These are phyloP conservation scores for Copromyces sp. DNA, from an alignment of 495 filamentous ascomycete genomes.

Conservation along the genomic window DNA sequence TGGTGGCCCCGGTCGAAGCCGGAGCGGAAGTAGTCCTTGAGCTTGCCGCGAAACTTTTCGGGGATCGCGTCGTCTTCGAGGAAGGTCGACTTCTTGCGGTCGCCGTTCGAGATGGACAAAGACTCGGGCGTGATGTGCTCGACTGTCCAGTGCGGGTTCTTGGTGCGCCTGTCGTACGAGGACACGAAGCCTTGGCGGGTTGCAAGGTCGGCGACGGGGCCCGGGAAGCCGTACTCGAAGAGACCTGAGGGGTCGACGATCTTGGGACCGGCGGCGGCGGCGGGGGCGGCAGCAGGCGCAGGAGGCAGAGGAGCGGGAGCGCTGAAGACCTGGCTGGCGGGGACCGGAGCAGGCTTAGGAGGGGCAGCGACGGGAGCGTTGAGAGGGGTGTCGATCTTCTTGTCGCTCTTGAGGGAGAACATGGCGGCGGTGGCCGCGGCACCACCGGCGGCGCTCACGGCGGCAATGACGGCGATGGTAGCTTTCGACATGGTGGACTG, in stretches of 20 bases:
- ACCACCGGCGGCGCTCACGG: slow-evolving; percentile 78
- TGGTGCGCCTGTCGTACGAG: slow-evolving; percentile 80
- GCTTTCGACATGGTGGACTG: slow-evolving; percentile 63
- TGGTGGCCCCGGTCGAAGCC: slow-evolving; percentile 97
- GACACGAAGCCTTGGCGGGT: slow-evolving; percentile 64
- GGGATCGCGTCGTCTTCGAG: slow-evolving; percentile 73
- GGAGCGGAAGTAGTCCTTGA: slow-evolving; percentile 86
- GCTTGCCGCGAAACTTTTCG: slow-evolving; percentile 73
- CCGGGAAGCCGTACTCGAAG: slow-evolving; percentile 95
- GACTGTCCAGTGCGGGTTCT: slow-evolving; percentile 90
- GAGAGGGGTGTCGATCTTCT: slow-evolving; percentile 32
- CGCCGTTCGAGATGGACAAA: slow-evolving; percentile 59
- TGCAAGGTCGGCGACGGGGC: slow-evolving; percentile 75
- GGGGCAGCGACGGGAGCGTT: slow-evolving; percentile 25
- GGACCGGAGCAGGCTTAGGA: slow-evolving; percentile 27
- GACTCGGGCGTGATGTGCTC: slow-evolving; percentile 96
- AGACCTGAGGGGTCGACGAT: slow-evolving; percentile 81
- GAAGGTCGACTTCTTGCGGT: slow-evolving; percentile 77
- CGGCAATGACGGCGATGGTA: slow-evolving; percentile 79
- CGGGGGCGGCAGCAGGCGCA: slow-evolving; percentile 11
- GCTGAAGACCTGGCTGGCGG: slow-evolving; percentile 31
- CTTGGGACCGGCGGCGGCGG: slow-evolving; percentile 20
- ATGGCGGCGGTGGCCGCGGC: slow-evolving; percentile 69
- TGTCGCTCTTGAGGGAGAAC: slow-evolving; percentile 50
- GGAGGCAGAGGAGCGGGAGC: slow-evolving; percentile 8